A percentile compares a stretch with the other conserved stretches of the same genome.
phyloP scores from a whole-genome alignment of 257 asterid genomes.

The Rehmannia glutinosa region DNA sequence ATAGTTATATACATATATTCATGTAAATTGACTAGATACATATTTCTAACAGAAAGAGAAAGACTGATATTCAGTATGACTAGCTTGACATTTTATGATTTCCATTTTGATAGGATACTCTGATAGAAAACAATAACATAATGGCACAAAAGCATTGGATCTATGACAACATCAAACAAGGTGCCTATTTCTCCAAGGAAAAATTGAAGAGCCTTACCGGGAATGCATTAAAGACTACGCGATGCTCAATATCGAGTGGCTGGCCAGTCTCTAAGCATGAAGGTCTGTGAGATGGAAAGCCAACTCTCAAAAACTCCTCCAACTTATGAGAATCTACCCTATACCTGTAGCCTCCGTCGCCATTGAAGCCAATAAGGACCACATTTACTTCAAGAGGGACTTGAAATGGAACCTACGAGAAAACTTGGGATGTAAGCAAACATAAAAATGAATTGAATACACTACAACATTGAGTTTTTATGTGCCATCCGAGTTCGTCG shows the following conservation, averaged over 20 bases:
- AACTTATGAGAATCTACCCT: conserved; percentile 69
- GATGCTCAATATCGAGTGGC: conserved; percentile 98
- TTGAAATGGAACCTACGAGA: conserved; percentile 91
- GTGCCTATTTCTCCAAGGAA: conserved; percentile 7
- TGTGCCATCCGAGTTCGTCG: no score
- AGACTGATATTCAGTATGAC: no score
- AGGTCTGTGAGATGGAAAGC: conserved; percentile 85
- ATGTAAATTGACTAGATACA: no score
- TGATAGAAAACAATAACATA: no score
- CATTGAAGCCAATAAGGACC: conserved; percentile 86
- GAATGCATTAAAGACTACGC: conserved; percentile 71
- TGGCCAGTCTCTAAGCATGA: conserved; percentile 95
- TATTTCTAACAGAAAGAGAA: no score
- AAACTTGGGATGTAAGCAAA: conserved; percentile 17
- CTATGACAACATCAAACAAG: no score
- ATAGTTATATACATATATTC: no score
- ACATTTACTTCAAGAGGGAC: conserved; percentile 98
- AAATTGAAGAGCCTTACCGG: conserved; percentile 54
- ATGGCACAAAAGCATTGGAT: no score
- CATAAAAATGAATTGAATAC: background rate
- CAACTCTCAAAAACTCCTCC: conserved; percentile 85
- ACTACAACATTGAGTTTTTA: no score
- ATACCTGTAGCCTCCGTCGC: conserved; percentile 93
- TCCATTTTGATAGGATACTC: no score
- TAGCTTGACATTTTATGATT: no score